These are phyloP conservation scores for Phoma herbarum DNA, from an alignment of 2,329 filamentous ascomycete species.

Conservation along the genomic window DNA sequence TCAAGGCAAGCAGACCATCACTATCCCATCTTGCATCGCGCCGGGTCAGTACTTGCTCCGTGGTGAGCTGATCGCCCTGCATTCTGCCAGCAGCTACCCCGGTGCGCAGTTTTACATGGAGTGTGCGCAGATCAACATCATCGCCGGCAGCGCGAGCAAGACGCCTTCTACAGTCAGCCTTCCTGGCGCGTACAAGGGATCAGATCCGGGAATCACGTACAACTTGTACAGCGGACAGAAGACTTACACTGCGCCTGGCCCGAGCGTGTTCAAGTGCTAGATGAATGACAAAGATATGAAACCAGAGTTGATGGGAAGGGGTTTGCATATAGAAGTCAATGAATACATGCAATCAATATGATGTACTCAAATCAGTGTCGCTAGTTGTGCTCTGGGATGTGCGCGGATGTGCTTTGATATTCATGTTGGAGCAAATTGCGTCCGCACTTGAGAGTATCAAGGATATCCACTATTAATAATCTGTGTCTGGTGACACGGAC, in stretches of 20 bases:
- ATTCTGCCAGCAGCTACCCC: constrained; percentile 43
- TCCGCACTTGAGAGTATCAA: too few relatives aligned
- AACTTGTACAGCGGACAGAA: constrained; percentile 42
- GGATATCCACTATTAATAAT: too few relatives aligned
- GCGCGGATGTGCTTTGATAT: neutral
- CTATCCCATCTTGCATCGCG: constrained; percentile 49
- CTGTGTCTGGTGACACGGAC: too few relatives aligned
- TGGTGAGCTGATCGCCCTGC: constrained; percentile 56
- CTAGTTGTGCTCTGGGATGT: neutral
- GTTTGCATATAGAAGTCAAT: neutral
- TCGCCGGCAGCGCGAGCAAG: constrained; percentile 41
- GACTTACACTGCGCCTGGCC: constrained; percentile 60
- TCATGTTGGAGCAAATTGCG: too few relatives aligned
- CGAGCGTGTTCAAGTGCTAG: constrained; percentile 61
- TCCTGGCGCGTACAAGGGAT: constrained; percentile 46
- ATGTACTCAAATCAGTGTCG: neutral
- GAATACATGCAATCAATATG: neutral
- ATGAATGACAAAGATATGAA: neutral
- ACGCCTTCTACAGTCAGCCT: constrained; percentile 36
- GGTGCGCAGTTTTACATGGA: constrained; percentile 57
- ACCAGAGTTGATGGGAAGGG: neutral
- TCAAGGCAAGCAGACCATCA: constrained; percentile 55
- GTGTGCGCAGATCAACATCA: constrained; percentile 47
- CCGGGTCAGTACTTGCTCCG: constrained; percentile 55
- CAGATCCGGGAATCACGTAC: constrained; percentile 43